Conservation (phyloP, 1,139 yeast genomes). For the Hyphopichia khmerensis region DNA sequence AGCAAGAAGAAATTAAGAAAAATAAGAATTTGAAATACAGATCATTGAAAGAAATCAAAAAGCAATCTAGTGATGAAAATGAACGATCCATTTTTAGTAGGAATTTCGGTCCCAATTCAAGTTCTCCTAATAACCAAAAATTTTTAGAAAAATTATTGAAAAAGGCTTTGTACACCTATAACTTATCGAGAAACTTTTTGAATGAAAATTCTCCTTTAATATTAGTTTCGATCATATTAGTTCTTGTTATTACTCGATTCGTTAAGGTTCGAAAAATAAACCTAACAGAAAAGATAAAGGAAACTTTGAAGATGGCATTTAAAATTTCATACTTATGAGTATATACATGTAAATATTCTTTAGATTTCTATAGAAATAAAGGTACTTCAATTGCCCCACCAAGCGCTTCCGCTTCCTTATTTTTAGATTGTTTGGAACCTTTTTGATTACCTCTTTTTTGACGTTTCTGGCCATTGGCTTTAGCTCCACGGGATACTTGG, state of each 20-base stretch:
- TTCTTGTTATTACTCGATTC: constrained; percentile 21
- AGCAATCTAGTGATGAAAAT: constrained; percentile 4
- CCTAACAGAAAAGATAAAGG: constrained; percentile 30
- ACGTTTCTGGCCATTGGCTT: not conserved
- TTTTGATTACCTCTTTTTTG: not conserved
- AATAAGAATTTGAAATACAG: constrained; percentile 33
- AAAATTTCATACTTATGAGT: constrained; percentile 37
- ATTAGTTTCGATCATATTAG: constrained; percentile 19
- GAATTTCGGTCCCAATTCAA: not conserved
- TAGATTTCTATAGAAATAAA: constrained; percentile 35
- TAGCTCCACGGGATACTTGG: not conserved
- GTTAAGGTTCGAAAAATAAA: constrained; percentile 25
- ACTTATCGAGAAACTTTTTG: constrained; percentile 22
- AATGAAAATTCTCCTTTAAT: constrained; percentile 30
- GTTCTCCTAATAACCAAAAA: constrained; percentile 1
- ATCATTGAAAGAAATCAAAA: constrained; percentile 30
- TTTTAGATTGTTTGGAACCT: constrained; percentile 7
- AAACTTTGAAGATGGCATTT: constrained; percentile 46
- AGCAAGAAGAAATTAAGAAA: constrained; percentile 22
- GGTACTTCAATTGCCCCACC: constrained; percentile 45
- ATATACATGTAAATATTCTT: constrained; percentile 1
- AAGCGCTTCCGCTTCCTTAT: constrained; percentile 22
- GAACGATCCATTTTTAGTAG: not conserved
- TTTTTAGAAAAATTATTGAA: not conserved
- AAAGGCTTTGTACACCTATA: constrained; percentile 13